phyloP scores from a whole-genome alignment of 345 rosid species.

The Syzygium oleosum region DNA sequence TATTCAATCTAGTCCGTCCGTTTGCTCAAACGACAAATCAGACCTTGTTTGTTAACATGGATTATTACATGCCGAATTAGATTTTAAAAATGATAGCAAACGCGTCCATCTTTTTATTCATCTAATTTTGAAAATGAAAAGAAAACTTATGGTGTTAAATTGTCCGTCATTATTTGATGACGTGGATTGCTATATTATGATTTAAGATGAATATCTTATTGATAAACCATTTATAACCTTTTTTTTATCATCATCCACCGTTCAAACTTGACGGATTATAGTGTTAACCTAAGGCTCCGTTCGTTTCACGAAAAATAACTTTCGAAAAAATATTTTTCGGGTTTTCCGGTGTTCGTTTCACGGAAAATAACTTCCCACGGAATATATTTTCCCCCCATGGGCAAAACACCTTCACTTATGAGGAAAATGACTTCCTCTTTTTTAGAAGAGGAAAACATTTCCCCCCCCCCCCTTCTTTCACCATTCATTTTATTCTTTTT shows the following conservation, averaged over 20 bases:
- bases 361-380: too few species aligned
- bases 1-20: background rate
- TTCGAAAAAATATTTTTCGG: too few species aligned
- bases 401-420: too few species aligned
- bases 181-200: background rate
- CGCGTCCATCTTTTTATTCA: background rate
- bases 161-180: background rate
- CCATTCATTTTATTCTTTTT: too few species aligned
- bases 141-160: background rate
- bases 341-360: too few species aligned
- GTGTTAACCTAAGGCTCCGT: too few species aligned
- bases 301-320: too few species aligned
- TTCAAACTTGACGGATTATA: background rate
- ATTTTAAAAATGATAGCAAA: background rate
- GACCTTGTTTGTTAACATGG: background rate
- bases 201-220: background rate
- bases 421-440: too few species aligned
- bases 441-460: too few species aligned
- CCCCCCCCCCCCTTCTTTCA: too few species aligned
- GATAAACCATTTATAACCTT: background rate
- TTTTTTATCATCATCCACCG: background rate
- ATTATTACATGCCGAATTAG: background rate
- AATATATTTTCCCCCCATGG: too few species aligned
- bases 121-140: background rate
- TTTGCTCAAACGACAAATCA: background rate